Percentiles rank a stretch among this genome's conserved stretches.
These are phyloP conservation scores for Sporothrix pallida DNA, from an alignment of 2,329 filamentous ascomycete species.

Conservation along the genomic window DNA sequence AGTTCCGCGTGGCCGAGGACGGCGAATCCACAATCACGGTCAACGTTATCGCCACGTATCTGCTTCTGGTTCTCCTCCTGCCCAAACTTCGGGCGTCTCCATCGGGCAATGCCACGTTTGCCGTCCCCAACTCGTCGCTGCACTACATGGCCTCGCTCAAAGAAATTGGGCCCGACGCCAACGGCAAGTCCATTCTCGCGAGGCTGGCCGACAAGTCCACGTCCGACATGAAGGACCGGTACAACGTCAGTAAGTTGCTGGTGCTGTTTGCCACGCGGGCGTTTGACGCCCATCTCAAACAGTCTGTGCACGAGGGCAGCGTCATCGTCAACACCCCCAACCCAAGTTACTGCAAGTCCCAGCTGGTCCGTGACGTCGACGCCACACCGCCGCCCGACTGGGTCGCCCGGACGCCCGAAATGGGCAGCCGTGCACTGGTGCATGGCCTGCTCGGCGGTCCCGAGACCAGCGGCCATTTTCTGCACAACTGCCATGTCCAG, in stretches of 20 bases:
- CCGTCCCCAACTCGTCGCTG: constrained; percentile 40
- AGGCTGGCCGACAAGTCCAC: constrained; percentile 43
- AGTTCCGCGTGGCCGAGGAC: constrained; percentile 46
- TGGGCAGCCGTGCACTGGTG: constrained; percentile 48
- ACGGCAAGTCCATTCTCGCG: constrained; percentile 40
- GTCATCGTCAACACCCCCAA: constrained; percentile 50
- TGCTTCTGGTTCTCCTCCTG: constrained; percentile 43
- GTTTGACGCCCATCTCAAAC: constrained; percentile 38
- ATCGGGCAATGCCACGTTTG: constrained; percentile 34
- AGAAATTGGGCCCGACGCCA: constrained; percentile 37
- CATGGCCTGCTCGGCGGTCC: constrained; percentile 42
- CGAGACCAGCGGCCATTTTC: constrained; percentile 46
- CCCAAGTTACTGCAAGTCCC: constrained; percentile 51
- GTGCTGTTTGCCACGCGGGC: constrained; percentile 41
- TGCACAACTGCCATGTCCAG: constrained; percentile 39
- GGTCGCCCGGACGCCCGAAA: constrained; percentile 53
- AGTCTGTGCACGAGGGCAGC: constrained; percentile 28
- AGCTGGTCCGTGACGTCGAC: constrained; percentile 37
- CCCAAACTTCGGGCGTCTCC: constrained; percentile 43
- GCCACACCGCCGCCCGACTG: constrained; percentile 16
- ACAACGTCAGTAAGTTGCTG: constrained; percentile 43
- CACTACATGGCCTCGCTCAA: constrained; percentile 40
- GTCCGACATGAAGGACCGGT: constrained; percentile 43
- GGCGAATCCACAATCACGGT: constrained; percentile 52
- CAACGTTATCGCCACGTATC: constrained; percentile 44